Conservation (phyloP, 1,284 basidiomycete genomes). For the Sphagnurus paluster region DNA sequence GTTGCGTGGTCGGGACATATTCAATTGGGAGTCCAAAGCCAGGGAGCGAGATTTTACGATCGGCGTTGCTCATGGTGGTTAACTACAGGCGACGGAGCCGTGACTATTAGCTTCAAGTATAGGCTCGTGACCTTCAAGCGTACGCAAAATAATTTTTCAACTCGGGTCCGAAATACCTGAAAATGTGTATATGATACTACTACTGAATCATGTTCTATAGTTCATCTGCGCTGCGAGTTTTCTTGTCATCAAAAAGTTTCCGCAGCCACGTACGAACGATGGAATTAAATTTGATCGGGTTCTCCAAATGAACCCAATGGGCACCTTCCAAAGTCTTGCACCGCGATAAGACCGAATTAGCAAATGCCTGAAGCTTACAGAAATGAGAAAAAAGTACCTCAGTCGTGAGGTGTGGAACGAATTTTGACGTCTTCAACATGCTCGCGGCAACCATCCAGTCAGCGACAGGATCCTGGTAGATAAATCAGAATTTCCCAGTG, state of each 20-base stretch:
- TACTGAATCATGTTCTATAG: neutral
- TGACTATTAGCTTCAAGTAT: too few relatives aligned
- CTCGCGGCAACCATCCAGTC: conserved; percentile 51
- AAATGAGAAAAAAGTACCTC: conserved; percentile 35
- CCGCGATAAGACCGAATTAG: neutral
- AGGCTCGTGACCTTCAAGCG: too few relatives aligned
- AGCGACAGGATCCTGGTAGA: conserved; percentile 59
- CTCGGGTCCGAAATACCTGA: too few relatives aligned
- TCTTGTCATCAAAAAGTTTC: conserved; percentile 4
- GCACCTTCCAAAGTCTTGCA: conserved; percentile 45
- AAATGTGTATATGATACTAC: too few relatives aligned
- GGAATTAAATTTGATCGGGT: conserved; percentile 48
- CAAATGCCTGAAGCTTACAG: neutral
- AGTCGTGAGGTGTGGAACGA: conserved; percentile 51
- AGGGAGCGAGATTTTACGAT: conserved; percentile 1
- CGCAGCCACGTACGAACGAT: conserved; percentile 29
- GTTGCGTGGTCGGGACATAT: conserved; percentile 3
- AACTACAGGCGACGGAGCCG: too few relatives aligned
- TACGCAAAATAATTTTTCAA: too few relatives aligned
- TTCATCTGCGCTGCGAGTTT: neutral
- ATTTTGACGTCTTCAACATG: conserved; percentile 42
- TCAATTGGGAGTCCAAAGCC: conserved; percentile 1
- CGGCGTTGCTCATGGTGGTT: too few relatives aligned
- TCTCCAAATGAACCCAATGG: conserved; percentile 66
- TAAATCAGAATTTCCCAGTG: neutral